Base-by-base conservation (phyloP, 2,329 filamentous ascomycete species). In the Ophiostoma himal-ulmi region DNA sequence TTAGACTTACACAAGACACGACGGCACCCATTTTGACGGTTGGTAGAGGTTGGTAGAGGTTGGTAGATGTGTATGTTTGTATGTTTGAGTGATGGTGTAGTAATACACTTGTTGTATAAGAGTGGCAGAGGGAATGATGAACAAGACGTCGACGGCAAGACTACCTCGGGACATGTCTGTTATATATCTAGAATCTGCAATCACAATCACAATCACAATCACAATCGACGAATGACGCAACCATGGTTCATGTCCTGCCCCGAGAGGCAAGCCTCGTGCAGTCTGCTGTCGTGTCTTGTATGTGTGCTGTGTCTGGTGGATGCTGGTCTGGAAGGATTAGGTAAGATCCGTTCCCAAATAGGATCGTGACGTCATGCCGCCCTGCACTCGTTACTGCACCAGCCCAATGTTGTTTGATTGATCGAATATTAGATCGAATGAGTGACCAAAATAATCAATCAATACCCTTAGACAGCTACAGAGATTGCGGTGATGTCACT, bases 1-100 rank as follows among this genome's bases (percentile, higher is more conserved):
- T 17, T 69, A 34, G 22, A 86, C 91, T 77, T 91, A 94, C 91
- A 78, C 91, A 94, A 79, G 91, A 94, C 75, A 93, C 84, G 77
- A 95, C 89, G 80, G 90, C 91, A 82, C 92, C 92, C 92, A 95
- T 94, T 41, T 67, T 70, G 57, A 10, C 22, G n/a, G 22, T 26
- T 57, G 52, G 11, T 48, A 20, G 44, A 3, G 11, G 10, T 57
- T 26, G n/a, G 48, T n/a, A 4, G 4, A 5, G 17, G 52, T 57
- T 57, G 22, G 52, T 11, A 26, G 10, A 7, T 57, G 6, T 22
- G 10, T 13, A 26, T 57, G 7, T 26, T 2, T 57, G n/a, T 30
- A 30, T 57, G n/a, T 10, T 57, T 22, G 22, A 26, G 22, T 30
- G 52, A 11, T 57, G 4, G 6, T 57, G 1, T 57, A 48, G 14